These are phyloP conservation scores for Lactarius sanguifluus DNA, from an alignment of 768 basidiomycete species.

Conservation along the genomic window DNA sequence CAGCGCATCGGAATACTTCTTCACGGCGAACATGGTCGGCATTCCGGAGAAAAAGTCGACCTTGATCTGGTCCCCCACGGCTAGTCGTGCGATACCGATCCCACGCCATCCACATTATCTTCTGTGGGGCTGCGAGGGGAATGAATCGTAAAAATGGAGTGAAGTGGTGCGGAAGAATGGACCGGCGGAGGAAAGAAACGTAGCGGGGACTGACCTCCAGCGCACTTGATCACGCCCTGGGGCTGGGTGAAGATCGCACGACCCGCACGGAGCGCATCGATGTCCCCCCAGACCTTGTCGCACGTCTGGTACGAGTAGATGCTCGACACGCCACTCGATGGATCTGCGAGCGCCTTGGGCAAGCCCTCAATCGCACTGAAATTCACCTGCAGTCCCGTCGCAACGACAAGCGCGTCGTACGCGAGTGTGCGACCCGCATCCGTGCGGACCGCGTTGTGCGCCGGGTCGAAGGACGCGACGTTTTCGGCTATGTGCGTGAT, in stretches of 20 bases:
- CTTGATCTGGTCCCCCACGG: conserved; percentile 53
- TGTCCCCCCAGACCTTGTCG: conserved; percentile 85
- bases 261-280: conserved; percentile 72
- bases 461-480: conserved; percentile 73
- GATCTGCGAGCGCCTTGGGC: conserved; percentile 70
- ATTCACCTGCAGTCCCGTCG: conserved; percentile 85
- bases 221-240: conserved; percentile 89
- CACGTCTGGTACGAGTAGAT: conserved; percentile 91
- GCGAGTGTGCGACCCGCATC: conserved; percentile 63
- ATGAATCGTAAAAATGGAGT: not conserved
- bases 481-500: conserved; percentile 70
- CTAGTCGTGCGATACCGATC: conserved; percentile 68
- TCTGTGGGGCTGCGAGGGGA: conserved; percentile 67
- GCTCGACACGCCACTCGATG: conserved; percentile 78
- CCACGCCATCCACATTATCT: conserved; percentile 98
- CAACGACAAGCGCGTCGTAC: conserved; percentile 88
- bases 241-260: conserved; percentile 96
- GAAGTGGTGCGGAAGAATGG: not conserved
- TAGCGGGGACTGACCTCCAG: conserved; percentile 60
- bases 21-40: conserved; percentile 96
- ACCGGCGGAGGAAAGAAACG: not conserved
- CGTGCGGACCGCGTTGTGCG: conserved; percentile 70
- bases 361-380: conserved; percentile 76
- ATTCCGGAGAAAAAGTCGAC: conserved; percentile 85
- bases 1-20: conserved; percentile 91